Percentiles rank a stretch among this genome's conserved stretches.
Conservation (phyloP, 2,329 filamentous ascomycete species). For the Emergomyces orientalis region DNA sequence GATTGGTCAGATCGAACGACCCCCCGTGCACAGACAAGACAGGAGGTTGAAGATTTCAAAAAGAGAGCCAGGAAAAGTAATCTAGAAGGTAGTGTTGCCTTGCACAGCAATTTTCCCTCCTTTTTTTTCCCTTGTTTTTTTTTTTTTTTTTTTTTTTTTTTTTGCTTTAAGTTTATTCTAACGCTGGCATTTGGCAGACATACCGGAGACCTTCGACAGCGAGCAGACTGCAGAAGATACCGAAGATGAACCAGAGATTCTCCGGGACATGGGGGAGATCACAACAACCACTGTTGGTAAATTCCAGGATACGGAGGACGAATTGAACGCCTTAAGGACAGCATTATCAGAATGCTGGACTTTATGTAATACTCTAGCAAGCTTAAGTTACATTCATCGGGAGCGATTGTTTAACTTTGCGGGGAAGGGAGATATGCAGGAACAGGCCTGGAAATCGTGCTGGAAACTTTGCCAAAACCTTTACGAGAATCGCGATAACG, state of each 20-base stretch:
- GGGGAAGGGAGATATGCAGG: constrained; percentile 65
- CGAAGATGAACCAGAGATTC: constrained; percentile 20
- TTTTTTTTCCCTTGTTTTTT: too few species aligned
- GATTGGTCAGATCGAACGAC: constrained; percentile 64
- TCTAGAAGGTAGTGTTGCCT: constrained; percentile 57
- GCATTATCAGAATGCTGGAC: constrained; percentile 88
- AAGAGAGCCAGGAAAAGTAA: constrained; percentile 55
- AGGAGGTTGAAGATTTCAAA: constrained; percentile 56
- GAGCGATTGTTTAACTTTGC: constrained; percentile 68
- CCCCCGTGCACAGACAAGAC: constrained; percentile 71
- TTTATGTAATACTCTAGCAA: constrained; percentile 81
- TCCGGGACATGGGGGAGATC: constrained; percentile 17
- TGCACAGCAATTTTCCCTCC: constrained; percentile 20
- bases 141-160: constrained; percentile 11
- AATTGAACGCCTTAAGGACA: constrained; percentile 57
- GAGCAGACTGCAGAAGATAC: constrained; percentile 14
- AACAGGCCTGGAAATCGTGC: constrained; percentile 86
- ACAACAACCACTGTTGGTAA: constrained; percentile 27
- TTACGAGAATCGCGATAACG: constrained; percentile 69
- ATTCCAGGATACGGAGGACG: constrained; percentile 45
- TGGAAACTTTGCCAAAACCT: constrained; percentile 88
- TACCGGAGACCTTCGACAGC: constrained; percentile 24
- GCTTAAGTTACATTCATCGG: constrained; percentile 72
- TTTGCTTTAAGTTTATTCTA: constrained; percentile 9
- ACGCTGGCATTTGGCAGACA: constrained; percentile 20